Base-by-base conservation (phyloP, 495 filamentous ascomycete species). In the Parmelia sp. region DNA sequence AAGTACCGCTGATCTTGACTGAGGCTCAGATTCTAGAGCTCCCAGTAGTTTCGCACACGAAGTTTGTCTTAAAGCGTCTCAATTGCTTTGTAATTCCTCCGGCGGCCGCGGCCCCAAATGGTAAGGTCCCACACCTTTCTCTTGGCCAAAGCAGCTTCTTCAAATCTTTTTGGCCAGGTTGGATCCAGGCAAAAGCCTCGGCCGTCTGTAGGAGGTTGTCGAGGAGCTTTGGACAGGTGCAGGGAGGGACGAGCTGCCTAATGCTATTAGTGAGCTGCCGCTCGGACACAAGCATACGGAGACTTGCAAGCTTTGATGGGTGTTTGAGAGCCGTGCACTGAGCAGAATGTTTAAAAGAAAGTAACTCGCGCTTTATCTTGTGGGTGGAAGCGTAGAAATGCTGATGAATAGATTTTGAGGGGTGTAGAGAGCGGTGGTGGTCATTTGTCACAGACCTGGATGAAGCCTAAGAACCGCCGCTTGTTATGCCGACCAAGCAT, bases 1-100 rank as follows among this genome's bases (percentile, higher is more conserved):
- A 76, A 75, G 71, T 77, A 76, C 81, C 76, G 77, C 75, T 70
- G 72, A 66, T 67, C 73, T 78, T 76, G 76, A 79, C 75, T 81
- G 65, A 68, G 58, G 69, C 61, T 68, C 66, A 42, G 51, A 45
- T 12, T 15, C 45, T 21, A 58, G 59, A 69, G 69, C 66, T 64
- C 57, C 44, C 64, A 66, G 64, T 64, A 64, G 35, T 53, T 12
- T 23, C 60, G 25, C n/a, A 56, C 39, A 39, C 31, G 56, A 64
- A 27, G 11, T 19, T 47, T 58, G 25, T 33, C 53, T 35, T 29
- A 59, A 11, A 4, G 9, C 39, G 15, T 42, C 29, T 58, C 39
- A 59, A 36, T 33, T 44, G 21, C 11, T 37, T 29, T 51, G 42
- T 51, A 31, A 21, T 49, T 29, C n/a, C 31, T 19, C 57, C 23